Evolutionary conservation across 2,329 filamentous ascomycete species (phyloP), one percentile per base, ranked within the genome.

Genomic region (Passalora sequoiae): DNA sequence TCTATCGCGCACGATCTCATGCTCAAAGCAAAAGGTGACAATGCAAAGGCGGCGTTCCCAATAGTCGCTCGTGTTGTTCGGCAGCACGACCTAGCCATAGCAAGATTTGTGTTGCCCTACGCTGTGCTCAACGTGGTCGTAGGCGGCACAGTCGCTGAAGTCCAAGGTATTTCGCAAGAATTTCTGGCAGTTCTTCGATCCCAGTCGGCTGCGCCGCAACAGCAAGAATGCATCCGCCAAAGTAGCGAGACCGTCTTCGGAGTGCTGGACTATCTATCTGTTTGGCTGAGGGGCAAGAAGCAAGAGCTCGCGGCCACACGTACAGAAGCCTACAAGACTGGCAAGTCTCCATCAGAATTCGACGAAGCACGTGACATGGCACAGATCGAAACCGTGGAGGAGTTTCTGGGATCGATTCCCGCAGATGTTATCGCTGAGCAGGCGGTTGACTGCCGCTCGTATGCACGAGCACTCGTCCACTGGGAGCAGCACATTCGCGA

Each of bases 231-330:
- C 38, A 77, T 88, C 58, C 86, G 91, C 59, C 73, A 86, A 40
- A 95, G 86, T 61, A 95, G 87, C 59, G 89, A 97, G 85, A 88
- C 85, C 44, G 83, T 96, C 2, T 98, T 98, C 63, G 80, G 84
- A 35, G 79, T 94, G 3, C 74, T 98, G 0, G 94, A 98, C 63
- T 97, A 98, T 63, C 78, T 91, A 48, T 89, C 88, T 60, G 78
- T 84, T 51, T 98, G 91, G 89, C 70, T 94, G 17, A 88, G 95
- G 57, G 79, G 83, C 41, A 94, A 87, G 63, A 78, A 79, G 63
- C 73, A 76, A 63, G 49, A 60, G 44, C 55, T 73, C 1, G 56
- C 62, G 4, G 67, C 69, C 12, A 64, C 61, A 10, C 61, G 67
- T 25, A 52, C 59, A 9, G 64, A 66, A 45, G 69, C 69, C n/a